Evolutionary conservation across 2,329 filamentous ascomycete species (phyloP), one percentile per base, ranked within the genome.

Genomic region (Epichloe typhina): DNA sequence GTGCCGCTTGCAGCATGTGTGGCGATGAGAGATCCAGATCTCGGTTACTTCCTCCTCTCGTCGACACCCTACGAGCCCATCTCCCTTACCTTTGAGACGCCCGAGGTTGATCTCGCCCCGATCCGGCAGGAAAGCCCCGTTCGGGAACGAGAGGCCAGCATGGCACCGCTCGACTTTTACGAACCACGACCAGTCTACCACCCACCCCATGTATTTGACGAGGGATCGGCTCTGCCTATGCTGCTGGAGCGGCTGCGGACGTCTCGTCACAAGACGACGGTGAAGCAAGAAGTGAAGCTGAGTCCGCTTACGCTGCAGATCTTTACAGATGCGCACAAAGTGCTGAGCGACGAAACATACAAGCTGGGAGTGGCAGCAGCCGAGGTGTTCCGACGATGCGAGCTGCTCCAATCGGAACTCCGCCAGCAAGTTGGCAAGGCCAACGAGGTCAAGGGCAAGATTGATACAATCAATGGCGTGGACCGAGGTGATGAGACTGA

Each of bases 381-480:
- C 1, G 84, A 88, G 58, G 71, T 90, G 5, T 90, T 89, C 67
- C 73, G 82, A 26, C 76, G 82, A 50, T 87, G 84, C 54, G 77
- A 84, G 57, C 73, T 80, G 44, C 72, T 90, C 26, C 81, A 84
- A 58, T 70, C 73, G 17, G 84, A 89, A 60, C 72, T 89, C 41
- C 72, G 71, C 55, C 77, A 82, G 54, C 85, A 90, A 61, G 75
- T 89, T 23, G 69, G 69, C 54, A 80, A 82, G 57, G 82, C 79
- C 31, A 78, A 80, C 50, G 78, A 84, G 58, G 75, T 87, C 40
- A 80, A 79, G 61, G 70, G 72, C 39, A 79, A 79, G 57, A 79
- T 89, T 33, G 84, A 89, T 55, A 72, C 72, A 40, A 78, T 88
- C 52, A 70, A 69, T 19, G 74, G 71, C 5, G 69, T 54, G 11